Evolutionary conservation across 352 stramenopile species (phyloP), one percentile per base, ranked within the genome.

Genomic region (Stramenopiles sp.): DNA sequence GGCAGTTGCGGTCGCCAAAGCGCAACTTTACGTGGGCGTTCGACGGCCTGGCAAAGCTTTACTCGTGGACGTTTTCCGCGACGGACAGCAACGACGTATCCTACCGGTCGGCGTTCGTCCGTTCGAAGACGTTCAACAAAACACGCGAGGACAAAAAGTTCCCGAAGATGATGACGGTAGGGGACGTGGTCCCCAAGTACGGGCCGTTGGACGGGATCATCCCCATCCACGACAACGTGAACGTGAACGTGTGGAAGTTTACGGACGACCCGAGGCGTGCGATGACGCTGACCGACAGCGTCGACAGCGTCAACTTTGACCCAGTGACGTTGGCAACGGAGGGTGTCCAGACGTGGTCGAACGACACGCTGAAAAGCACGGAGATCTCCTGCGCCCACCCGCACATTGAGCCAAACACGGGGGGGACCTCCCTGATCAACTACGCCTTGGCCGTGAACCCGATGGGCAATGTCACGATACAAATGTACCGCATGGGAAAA

Each of bases 211-310:
- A n/a, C n/a, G n/a, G n/a, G n/a, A n/a, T n/a, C n/a, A n/a, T n/a
- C n/a, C n/a, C n/a, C n/a, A n/a, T n/a, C n/a, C n/a, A n/a, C n/a
- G 53, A 71, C 35, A 71, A 71, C 12, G 33, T 71, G 12, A 71
- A 71, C 53, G 53, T 71, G 2, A 71, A 71, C 12, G 53, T 71
- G 12, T 33, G 35, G 12, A 2, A 6, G 2, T 71, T 71, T 71
- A 33, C 31, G 2, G 35, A 71, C 12, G n/a, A n/a, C n/a, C n/a
- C n/a, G n/a, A n/a, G n/a, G n/a, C 2, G 53, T 35, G 4, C 35
- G 1, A 35, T 71, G 12, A 33, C 53, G 4, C 33, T 71, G 6
- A 35, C 53, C 2, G 53, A 71, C 35, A 71, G 33, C 31, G 2
- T 33, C 1, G 53, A 33, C 12, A 33, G 35, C 31, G 35, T 71